phyloP scores from a whole-genome alignment of 2,329 filamentous ascomycete genomes.

The Sclerotinia spermophila region DNA sequence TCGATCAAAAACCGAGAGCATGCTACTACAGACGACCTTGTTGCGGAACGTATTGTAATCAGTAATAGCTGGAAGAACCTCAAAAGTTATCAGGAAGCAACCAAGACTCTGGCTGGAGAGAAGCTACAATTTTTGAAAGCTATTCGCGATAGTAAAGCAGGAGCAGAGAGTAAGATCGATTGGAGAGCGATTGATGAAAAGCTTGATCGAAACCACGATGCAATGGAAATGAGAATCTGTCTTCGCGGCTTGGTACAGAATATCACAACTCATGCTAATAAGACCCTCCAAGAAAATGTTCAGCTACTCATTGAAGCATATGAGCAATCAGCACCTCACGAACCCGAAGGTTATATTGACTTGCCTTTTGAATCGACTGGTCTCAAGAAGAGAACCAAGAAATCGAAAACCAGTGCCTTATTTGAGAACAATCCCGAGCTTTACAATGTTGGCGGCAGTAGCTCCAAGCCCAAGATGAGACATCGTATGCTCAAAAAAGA shows the following conservation, averaged over 20 bases:
- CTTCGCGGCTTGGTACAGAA: slow-evolving; percentile 32
- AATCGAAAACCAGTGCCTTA: not conserved
- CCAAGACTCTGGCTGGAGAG: slow-evolving; percentile 44
- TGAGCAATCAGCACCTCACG: slow-evolving; percentile 27
- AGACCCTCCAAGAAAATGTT: slow-evolving; percentile 34
- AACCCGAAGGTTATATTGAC: slow-evolving; percentile 23
- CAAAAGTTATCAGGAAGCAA: slow-evolving; percentile 43
- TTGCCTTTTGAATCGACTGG: slow-evolving; percentile 12
- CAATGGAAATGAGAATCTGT: slow-evolving; percentile 32
- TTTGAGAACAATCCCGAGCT: slow-evolving; percentile 4
- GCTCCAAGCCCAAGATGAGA: slow-evolving; percentile 14
- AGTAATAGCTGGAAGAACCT: slow-evolving; percentile 43
- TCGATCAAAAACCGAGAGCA: slow-evolving; percentile 40
- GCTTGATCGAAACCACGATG: slow-evolving; percentile 41
- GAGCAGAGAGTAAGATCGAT: slow-evolving; percentile 46
- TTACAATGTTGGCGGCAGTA: not conserved
- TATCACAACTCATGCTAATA: slow-evolving; percentile 31
- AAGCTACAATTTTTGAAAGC: slow-evolving; percentile 45
- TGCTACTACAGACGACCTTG: slow-evolving; percentile 24
- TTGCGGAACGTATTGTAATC: slow-evolving; percentile 25
- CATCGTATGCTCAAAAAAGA: slow-evolving; percentile 9
- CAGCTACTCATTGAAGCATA: slow-evolving; percentile 30
- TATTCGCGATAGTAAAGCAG: slow-evolving; percentile 43
- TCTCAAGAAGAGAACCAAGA: not conserved
- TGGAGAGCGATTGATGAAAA: slow-evolving; percentile 47